Evolutionary conservation across 768 basidiomycete genomes (phyloP).

Genomic region (Tulasnella sp.): DNA sequence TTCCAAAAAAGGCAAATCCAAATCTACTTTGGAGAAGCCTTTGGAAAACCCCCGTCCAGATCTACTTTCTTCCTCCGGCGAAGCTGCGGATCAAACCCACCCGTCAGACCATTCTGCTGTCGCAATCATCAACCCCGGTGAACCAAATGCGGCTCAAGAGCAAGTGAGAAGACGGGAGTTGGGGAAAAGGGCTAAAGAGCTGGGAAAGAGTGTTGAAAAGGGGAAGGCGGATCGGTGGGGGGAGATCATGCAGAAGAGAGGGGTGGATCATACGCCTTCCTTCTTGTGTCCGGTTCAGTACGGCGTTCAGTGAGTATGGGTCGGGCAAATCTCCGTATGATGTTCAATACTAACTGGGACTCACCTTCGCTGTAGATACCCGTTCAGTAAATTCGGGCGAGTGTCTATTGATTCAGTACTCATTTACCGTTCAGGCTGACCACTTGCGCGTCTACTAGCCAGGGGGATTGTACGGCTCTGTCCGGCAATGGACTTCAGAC

Average conservation of each 20-base stretch:
- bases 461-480: constrained; percentile 15
- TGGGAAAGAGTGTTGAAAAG: neutral
- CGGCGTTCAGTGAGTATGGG: constrained; percentile 2
- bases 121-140: constrained; percentile 21
- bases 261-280: constrained; percentile 12
- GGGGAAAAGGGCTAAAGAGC: neutral
- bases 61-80: constrained; percentile 25
- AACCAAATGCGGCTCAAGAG: constrained; percentile 11
- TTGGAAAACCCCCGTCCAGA: constrained; percentile 28
- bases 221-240: constrained; percentile 24
- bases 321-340: neutral
- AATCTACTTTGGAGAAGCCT: neutral
- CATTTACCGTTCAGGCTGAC: neutral
- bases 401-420: neutral
- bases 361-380: neutral
- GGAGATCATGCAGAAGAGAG: constrained; percentile 20
- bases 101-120: constrained; percentile 29
- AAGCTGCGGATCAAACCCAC: constrained; percentile 28
- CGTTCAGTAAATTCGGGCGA: constrained; percentile 13
- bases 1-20: constrained; percentile 21
- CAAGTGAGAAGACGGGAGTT: neutral
- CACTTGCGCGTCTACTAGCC: neutral
- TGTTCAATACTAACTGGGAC: neutral
- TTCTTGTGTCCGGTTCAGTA: constrained; percentile 18
- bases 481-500: neutral